These are phyloP conservation scores for Hyphopichia buzzinii DNA, from an alignment of 1,139 yeast species.

Conservation along the genomic window DNA sequence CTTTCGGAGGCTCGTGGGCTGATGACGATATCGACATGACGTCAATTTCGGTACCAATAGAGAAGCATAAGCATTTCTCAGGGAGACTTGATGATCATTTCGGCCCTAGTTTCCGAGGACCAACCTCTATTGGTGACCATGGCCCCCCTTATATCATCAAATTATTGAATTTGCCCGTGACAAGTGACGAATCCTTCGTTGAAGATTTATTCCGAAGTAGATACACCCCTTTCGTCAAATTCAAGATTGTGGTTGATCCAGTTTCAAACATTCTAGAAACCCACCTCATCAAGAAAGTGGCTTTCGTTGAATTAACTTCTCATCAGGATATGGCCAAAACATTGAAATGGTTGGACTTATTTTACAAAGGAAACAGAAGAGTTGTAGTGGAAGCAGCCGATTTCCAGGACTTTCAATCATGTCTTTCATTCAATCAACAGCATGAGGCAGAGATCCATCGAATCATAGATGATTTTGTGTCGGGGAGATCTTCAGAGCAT, in stretches of 20 bases:
- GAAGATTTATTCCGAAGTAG: slow-evolving; percentile 45
- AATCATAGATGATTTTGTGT: slow-evolving; percentile 31
- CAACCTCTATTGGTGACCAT: slow-evolving; percentile 14
- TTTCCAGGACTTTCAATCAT: slow-evolving; percentile 46
- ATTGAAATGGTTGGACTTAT: slow-evolving; percentile 45
- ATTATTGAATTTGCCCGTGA: slow-evolving; percentile 47
- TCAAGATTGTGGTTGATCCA: slow-evolving; percentile 45
- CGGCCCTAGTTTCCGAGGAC: neutral
- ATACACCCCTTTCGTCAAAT: slow-evolving; percentile 38
- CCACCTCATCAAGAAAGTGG: slow-evolving; percentile 47
- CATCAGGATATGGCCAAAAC: slow-evolving; percentile 47
- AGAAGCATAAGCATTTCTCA: slow-evolving; percentile 20
- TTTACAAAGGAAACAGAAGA: slow-evolving; percentile 38
- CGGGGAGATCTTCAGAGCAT: slow-evolving; percentile 21
- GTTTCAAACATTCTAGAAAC: slow-evolving; percentile 40
- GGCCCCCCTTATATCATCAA: slow-evolving; percentile 62
- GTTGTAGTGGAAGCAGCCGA: slow-evolving; percentile 47
- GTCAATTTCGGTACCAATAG: slow-evolving; percentile 59
- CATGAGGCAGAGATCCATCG: slow-evolving; percentile 29
- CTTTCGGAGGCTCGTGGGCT: slow-evolving; percentile 69
- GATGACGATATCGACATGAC: slow-evolving; percentile 72
- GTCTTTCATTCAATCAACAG: slow-evolving; percentile 40
- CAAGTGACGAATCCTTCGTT: slow-evolving; percentile 36
- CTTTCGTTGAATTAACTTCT: slow-evolving; percentile 56
- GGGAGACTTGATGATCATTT: slow-evolving; percentile 7